Percentiles rank a stretch among this genome's conserved stretches.
Evolutionary conservation across 495 filamentous ascomycete genomes (phyloP).

Genomic region (Xylaria telfairii): DNA sequence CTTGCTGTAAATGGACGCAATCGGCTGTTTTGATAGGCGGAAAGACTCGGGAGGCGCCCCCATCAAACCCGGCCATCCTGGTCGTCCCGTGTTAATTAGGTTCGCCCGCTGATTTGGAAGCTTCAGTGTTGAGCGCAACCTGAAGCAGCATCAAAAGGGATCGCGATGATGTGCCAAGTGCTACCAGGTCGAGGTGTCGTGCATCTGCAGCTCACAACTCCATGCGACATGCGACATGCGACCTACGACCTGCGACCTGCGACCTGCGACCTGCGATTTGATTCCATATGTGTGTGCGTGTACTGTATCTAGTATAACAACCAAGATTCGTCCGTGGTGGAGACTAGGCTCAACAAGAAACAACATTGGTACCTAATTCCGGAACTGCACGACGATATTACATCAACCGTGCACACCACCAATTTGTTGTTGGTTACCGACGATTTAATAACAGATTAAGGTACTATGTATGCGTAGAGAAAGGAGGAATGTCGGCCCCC

Average conservation of each 20-base stretch:
- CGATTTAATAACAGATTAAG: neutral
- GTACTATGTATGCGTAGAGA: neutral
- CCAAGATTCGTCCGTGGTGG: neutral
- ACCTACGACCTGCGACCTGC: constrained; percentile 1
- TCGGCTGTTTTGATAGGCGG: neutral
- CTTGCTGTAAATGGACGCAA: constrained; percentile 13
- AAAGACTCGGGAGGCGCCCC: neutral
- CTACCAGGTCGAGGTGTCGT: constrained; percentile 22
- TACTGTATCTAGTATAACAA: no score
- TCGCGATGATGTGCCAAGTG: constrained; percentile 14
- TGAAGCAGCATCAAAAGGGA: neutral
- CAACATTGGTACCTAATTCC: neutral
- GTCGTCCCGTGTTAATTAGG: constrained; percentile 1
- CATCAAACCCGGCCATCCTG: neutral
- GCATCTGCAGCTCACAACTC: constrained; percentile 16
- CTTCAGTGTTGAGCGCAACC: neutral
- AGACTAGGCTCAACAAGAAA: neutral
- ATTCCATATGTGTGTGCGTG: neutral
- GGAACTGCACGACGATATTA: constrained; percentile 4
- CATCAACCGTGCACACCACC: neutral
- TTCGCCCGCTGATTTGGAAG: constrained; percentile 17
- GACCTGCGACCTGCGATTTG: neutral
- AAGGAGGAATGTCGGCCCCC: neutral
- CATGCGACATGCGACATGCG: neutral
- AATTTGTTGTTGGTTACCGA: neutral